Evolutionary conservation across 2,329 filamentous ascomycete genomes (phyloP).

Genomic region (Pseudogymnoascus sp.): DNA sequence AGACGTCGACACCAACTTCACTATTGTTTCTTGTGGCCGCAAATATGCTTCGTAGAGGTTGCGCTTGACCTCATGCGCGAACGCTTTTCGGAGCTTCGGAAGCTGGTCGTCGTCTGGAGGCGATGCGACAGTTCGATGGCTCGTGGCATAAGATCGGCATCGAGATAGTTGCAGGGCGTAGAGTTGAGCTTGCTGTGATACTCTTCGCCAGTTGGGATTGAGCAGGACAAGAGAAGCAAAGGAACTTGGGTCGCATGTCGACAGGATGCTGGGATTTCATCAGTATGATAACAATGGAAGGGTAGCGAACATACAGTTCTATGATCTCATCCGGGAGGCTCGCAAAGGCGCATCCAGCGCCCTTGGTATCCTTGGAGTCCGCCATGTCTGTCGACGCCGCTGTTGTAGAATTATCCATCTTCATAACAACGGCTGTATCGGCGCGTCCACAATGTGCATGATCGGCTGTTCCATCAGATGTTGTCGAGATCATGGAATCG

Average conservation of each 20-base stretch:
- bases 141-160: conserved; percentile 51
- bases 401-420: background rate
- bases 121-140: conserved; percentile 30
- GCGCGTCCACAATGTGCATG: background rate
- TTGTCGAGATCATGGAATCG: background rate
- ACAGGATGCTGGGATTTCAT: conserved; percentile 10
- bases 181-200: conserved; percentile 55
- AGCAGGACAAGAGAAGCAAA: conserved; percentile 60
- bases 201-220: conserved; percentile 56
- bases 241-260: conserved; percentile 38
- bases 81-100: conserved; percentile 52
- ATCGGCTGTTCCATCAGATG: background rate
- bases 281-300: conserved; percentile 13
- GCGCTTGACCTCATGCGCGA: conserved; percentile 63
- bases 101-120: conserved; percentile 43
- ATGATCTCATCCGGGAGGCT: conserved; percentile 61
- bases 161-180: conserved; percentile 54
- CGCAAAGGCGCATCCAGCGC: conserved; percentile 37
- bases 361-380: conserved; percentile 1
- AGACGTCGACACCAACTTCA: conserved; percentile 75
- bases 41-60: conserved; percentile 72
- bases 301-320: conserved; percentile 47
- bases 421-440: background rate
- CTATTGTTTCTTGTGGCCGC: conserved; percentile 58
- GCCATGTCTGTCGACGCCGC: background rate